Evolutionary conservation across 108 stramenopile genomes (phyloP).

Genomic region (Cylindrotheca closterium): DNA sequence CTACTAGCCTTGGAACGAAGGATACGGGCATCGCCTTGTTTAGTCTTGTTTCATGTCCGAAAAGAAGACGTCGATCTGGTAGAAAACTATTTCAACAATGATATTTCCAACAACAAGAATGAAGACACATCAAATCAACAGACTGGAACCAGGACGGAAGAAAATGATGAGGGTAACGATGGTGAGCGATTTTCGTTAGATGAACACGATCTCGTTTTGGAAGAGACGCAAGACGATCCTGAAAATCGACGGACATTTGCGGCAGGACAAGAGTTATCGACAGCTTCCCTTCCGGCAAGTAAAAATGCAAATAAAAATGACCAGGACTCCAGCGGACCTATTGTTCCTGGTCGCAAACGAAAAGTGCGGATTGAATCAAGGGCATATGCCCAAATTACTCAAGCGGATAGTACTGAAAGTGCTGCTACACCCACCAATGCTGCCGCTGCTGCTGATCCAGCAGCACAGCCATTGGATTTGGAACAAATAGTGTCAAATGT

Average conservation of each 20-base stretch:
- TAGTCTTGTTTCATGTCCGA: slow-evolving; percentile 73
- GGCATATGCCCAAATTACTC: neutral
- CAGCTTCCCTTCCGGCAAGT: too few relatives aligned
- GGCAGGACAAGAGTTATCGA: neutral
- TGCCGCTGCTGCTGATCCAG: slow-evolving; percentile 1
- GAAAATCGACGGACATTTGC: neutral
- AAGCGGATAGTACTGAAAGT: neutral
- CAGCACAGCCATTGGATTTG: slow-evolving; percentile 30
- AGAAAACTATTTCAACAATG: slow-evolving; percentile 53
- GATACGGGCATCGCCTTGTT: slow-evolving; percentile 65
- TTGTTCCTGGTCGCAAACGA: neutral
- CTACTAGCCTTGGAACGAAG: slow-evolving; percentile 69
- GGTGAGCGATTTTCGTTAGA: slow-evolving; percentile 8
- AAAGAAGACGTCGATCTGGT: slow-evolving; percentile 79
- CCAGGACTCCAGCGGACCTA: neutral
- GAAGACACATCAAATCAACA: neutral
- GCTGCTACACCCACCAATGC: neutral
- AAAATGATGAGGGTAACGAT: slow-evolving; percentile 4
- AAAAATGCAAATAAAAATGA: neutral
- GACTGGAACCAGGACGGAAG: slow-evolving; percentile 2
- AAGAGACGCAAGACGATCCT: slow-evolving; percentile 11
- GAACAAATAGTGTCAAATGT: slow-evolving; percentile 52
- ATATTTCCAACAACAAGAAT: slow-evolving; percentile 22
- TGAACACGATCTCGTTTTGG: slow-evolving; percentile 27
- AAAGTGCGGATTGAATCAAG: neutral